Evolutionary conservation across 2,329 filamentous ascomycete genomes (phyloP), one percentile per base, ranked within the genome.

Genomic region (Septoria linicola): DNA sequence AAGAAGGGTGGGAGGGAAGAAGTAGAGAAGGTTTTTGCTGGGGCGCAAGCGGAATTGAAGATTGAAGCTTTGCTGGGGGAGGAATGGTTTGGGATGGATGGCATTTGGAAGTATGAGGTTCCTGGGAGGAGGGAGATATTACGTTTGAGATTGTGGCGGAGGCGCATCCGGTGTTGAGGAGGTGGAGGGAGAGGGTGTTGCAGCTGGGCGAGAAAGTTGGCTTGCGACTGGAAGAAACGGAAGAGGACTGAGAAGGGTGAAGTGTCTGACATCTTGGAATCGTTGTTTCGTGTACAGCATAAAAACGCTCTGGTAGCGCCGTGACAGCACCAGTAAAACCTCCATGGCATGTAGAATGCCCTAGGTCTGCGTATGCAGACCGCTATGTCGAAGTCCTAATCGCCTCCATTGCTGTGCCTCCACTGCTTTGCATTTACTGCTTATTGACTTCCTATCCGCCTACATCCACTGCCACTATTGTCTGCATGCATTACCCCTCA

Each of bases 81-180:
- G 16, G 74, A 81, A n/a, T 89, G 79, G 68, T 88, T 88, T 75
- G 79, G 80, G 3, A 71, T 78, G 8, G 85, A 89, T 63, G 88
- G 87, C 0, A 80, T 83, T 32, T 90, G 86, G 85, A 82, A 72
- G 61, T 92, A 87, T 23, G 64, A 69, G 14, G 71, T 71, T 3
- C 63, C 67, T 4, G 72, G 68, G 67, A 70, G 39, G 68, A 63
- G 13, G 66, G 61, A 6, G 42, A 49, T 21, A 68, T 79, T 1
- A 69, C 82, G 3, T 84, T 87, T 59, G 68, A 74, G 31, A 78
- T 85, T 63, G 80, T 90, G 39, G 86, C 85, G 1, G 74, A 72
- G 32, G 78, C 80, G 20, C 88, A 91, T 69, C 88, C 88, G 31
- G 59, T 89, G 42, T 66, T 90, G 32, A 68, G 60, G 51, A 83